Evolutionary conservation across 371 early-diverging fungal genomes (phyloP), one percentile per base, ranked within the genome.

Genomic region (Rhizopus arrhizus): DNA sequence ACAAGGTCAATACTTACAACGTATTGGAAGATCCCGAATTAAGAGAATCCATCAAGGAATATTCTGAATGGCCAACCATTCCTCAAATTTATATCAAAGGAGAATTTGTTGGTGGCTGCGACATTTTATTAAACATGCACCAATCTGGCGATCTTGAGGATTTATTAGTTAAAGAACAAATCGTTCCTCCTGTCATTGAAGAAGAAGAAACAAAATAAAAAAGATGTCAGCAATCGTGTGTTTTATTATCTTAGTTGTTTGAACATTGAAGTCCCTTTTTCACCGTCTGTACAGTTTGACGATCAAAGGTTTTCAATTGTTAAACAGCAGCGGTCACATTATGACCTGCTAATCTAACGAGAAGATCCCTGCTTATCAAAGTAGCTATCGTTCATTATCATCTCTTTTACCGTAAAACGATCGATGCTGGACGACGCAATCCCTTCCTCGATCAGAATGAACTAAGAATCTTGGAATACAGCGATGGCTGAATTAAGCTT

Each of bases 1-100:
- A 64, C 15, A 82, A 89, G 36, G 84, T 93, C 63, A 84, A 85
- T 59, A 79, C 90, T 33, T 88, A 92, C 69, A 93, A 98, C 72
- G 91, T 96, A 16, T 76, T 96, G 58, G 91, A 90, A 53, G 95
- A 98, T 71, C 85, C 86, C 33, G 95, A 95, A 45, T 76, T 98
- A 56, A 86, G 98, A 68, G 77, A 83, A 35, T 95, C 96, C 53
- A 90, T 97, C 78, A 98, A 96, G 76, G 96, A 95, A 76, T 98
- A 86, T 81, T 86, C 91, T 66, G 91, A 88, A 50, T 98, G 99
- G 99, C 97, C 97, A 9, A 99, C 99, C 13, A 94, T 97, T 75
- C 99, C 99, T 36, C 99, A 99, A 81, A 89, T 99, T 7, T 99
- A 93, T 68, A 84, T 98, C 70, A 91, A 95, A 74, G 95, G 96